Evolutionary conservation across 1,139 yeast genomes (phyloP).

Genomic region (Saccharomyces uvarum): DNA sequence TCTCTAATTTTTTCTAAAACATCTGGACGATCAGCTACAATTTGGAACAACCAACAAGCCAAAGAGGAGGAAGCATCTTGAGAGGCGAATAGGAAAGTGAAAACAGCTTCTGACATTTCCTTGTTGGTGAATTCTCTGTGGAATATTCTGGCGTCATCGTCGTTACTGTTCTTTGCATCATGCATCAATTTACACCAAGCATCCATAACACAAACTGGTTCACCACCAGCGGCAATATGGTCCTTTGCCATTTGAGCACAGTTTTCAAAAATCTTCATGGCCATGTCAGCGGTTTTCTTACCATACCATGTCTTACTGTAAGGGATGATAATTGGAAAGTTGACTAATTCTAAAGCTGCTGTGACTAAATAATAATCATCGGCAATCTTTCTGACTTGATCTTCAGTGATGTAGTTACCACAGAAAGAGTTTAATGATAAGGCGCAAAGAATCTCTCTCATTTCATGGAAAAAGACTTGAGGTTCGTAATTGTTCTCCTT

Average conservation of each 20-base stretch:
- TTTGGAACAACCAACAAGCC: conserved; percentile 96
- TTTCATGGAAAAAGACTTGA: conserved; percentile 75
- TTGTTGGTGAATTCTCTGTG: conserved; percentile 80
- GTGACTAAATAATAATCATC: conserved; percentile 88
- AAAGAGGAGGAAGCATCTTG: conserved; percentile 98
- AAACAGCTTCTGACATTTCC: conserved; percentile 92
- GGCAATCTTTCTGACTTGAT: conserved; percentile 76
- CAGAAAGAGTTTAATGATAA: conserved; percentile 87
- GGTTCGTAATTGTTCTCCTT: conserved; percentile 47
- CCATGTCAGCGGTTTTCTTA: conserved; percentile 81
- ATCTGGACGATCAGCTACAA: conserved; percentile 92
- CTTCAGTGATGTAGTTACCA: conserved; percentile 88
- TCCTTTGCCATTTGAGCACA: conserved; percentile 85
- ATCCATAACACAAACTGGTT: conserved; percentile 85
- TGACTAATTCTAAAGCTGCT: conserved; percentile 91
- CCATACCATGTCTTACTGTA: conserved; percentile 98
- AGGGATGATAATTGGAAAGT: conserved; percentile 93
- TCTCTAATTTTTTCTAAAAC: conserved; percentile 75
- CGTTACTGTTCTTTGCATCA: conserved; percentile 53
- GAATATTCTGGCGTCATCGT: conserved; percentile 42
- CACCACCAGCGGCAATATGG: conserved; percentile 69
- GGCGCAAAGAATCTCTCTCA: conserved; percentile 94
- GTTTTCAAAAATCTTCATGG: conserved; percentile 80
- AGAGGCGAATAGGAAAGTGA: conserved; percentile 92
- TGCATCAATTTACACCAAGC: conserved; percentile 87